These are phyloP conservation scores for Echinosophora koreensis DNA, from an alignment of 306 rosid genomes.

Conservation along the genomic window DNA sequence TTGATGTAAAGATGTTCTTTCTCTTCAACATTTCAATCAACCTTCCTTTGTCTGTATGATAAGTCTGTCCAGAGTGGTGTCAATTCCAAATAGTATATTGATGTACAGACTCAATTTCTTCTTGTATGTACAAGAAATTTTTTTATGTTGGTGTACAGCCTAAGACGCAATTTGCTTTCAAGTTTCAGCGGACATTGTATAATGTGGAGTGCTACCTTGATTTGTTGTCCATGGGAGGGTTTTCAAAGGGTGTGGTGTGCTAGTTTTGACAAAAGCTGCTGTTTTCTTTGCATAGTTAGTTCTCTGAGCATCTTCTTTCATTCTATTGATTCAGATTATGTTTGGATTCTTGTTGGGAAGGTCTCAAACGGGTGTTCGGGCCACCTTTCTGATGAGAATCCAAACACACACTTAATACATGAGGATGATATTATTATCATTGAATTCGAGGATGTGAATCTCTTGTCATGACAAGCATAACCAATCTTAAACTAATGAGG, in stretches of 20 bases:
- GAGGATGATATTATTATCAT: constrained; percentile 9
- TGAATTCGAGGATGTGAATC: not conserved
- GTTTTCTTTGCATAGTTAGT: constrained; percentile 16
- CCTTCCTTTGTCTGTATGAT: constrained; percentile 41
- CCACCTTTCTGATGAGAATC: too few species aligned
- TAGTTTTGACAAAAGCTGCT: not conserved
- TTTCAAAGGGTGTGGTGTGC: constrained; percentile 15
- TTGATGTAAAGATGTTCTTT: constrained; percentile 46
- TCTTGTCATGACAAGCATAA: constrained; percentile 21
- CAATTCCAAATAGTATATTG: constrained; percentile 25
- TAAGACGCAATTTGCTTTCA: constrained; percentile 34
- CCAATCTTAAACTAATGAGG: not conserved
- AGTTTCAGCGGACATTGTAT: constrained; percentile 11
- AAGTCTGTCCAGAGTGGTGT: constrained; percentile 34
- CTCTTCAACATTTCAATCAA: constrained; percentile 41
- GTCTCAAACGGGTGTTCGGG: too few species aligned
- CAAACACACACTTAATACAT: not conserved
- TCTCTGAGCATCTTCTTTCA: not conserved
- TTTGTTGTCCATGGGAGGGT: constrained; percentile 27
- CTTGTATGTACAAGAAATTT: constrained; percentile 37
- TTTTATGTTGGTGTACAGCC: constrained; percentile 43
- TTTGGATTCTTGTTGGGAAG: too few species aligned
- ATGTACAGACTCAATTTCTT: constrained; percentile 52
- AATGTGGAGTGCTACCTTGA: constrained; percentile 36
- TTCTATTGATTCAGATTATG: not conserved